Base-by-base conservation (phyloP, 306 rosid species). In the Biancaea sappan region DNA sequence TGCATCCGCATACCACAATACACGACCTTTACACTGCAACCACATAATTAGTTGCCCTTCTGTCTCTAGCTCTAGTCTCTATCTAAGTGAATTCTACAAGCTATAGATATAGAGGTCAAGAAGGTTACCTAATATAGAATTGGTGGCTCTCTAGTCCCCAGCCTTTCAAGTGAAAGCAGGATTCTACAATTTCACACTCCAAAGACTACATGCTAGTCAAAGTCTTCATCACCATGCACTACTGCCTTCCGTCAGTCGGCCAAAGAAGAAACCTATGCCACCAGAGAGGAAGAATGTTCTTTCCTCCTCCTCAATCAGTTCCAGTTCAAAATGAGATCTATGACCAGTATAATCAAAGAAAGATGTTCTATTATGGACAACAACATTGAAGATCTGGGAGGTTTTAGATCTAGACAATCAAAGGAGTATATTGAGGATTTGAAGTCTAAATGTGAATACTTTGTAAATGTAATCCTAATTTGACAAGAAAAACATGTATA, bases 401-500 rank as follows among this genome's bases (percentile, higher is more conserved):
- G 26, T 46, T 53, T 29, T 19, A 16, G 12, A 43, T 60, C 8
- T 59, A 74, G 65, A 53, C 24, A 44, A 56, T 53, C 47, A 48
- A 14, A 37, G 71, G 46, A 50, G 46, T 40, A 24, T 24, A 43
- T 29, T 32, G 37, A 56, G 73, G 21, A 47, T 47, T 75, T 35
- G 65, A 25, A 35, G 50, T 14, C 26, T 66, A 56, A n/a, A 26
- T 19, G 43, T 21, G 38, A 19, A 44, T 29, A 15, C 50, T 69
- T 31, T 65, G 73, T 21, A 12, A 74, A 31, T 73, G 32, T 54
- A 44, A 56, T 65, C 54, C 18, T 11, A 52, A 74, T 38, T 58
- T 44, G 34, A 75, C 16, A 38, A 29, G 56, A 51, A n/a, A 63
- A 51, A 72, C 16, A 29, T 43, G 40, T 37, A 38, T 11, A 43